Conservation (phyloP, 1,284 basidiomycete species). For the Vanrija humicola region DNA sequence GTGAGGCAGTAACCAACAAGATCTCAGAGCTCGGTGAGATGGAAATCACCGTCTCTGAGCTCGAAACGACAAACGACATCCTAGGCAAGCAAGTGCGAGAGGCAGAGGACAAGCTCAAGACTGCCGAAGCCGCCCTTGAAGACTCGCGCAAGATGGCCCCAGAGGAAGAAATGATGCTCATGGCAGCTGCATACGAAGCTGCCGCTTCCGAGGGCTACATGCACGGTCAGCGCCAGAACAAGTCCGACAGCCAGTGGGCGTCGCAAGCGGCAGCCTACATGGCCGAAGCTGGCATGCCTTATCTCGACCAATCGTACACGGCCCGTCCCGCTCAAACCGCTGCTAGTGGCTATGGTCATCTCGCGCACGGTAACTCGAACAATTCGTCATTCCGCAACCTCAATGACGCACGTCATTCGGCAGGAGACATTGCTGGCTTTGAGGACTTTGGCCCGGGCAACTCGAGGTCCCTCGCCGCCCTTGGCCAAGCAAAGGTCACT, state of each 20-base stretch:
- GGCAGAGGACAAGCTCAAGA: slow-evolving; percentile 41
- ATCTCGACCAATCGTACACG: slow-evolving; percentile 44
- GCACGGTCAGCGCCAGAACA: slow-evolving; percentile 27
- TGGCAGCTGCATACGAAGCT: slow-evolving; percentile 45
- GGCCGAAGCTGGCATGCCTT: slow-evolving; percentile 46
- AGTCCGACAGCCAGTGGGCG: slow-evolving; percentile 35
- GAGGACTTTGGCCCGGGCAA: slow-evolving; percentile 49
- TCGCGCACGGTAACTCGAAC: slow-evolving; percentile 16
- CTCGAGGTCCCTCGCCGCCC: not conserved
- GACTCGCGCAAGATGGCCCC: slow-evolving; percentile 37
- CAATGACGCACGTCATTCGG: not conserved
- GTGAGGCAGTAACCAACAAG: slow-evolving; percentile 62
- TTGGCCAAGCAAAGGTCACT: slow-evolving; percentile 1
- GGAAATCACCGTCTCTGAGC: slow-evolving; percentile 31
- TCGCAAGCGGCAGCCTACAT: slow-evolving; percentile 45
- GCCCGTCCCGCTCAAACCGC: slow-evolving; percentile 29
- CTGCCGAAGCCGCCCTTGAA: slow-evolving; percentile 27
- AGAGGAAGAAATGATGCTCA: slow-evolving; percentile 49
- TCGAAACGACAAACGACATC: slow-evolving; percentile 34
- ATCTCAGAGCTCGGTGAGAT: slow-evolving; percentile 43
- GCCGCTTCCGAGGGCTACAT: slow-evolving; percentile 42
- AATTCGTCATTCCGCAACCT: slow-evolving; percentile 27
- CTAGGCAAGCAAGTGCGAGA: slow-evolving; percentile 33
- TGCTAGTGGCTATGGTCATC: slow-evolving; percentile 28
- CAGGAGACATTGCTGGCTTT: slow-evolving; percentile 40